Base-by-base conservation (phyloP, 2,329 filamentous ascomycete species). In the Byssothecium circinans region DNA sequence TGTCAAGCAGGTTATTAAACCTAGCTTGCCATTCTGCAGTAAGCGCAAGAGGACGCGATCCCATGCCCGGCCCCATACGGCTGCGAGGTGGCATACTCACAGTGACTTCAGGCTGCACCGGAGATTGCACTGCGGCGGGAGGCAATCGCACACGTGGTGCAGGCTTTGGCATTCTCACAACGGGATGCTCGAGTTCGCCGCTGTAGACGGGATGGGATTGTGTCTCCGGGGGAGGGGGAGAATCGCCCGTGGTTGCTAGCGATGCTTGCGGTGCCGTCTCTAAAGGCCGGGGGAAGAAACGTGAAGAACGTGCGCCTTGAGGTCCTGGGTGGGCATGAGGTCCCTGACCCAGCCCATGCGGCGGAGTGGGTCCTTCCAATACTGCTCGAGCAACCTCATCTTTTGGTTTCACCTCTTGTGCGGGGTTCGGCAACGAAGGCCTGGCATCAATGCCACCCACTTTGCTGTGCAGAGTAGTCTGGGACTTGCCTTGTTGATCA, bases 91-190 rank as follows among this genome's bases (percentile, higher is more conserved):
- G 70, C 69, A 75, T 73, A 47, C 62, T 62, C 17, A 77, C 73
- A 18, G 75, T 69, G 32, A 67, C 65, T 27, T 63, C 60, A 39
- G 68, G 53, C 19, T 66, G 57, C 19, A 60, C 59, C 15, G 75
- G 73, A 19, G 74, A 65, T 17, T 63, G 62, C n/a, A 54, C 47
- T 10, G 56, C 59, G 18, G 76, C 63, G 7, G 88, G 89, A 2
- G 89, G 91, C 3, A 97, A 79, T 64, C 86, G 90, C 11, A 97
- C 91, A 20, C 90, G 81, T 25, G 89, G 89, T 45, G 86, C 80
- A 7, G 84, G 83, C 30, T 77, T 81, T 0, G 88, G 88, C 8
- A 91, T 73, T 29, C 82, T 84, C 7, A 91, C 87, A 47, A 85
- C 80, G 3, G 88, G 88, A 49, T 81, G 83, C 27, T 74, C 73